A percentile compares a stretch with the other conserved stretches of the same genome.
These are phyloP conservation scores for Paramecium tetraurelia DNA, from an alignment of 73 alveolate species.

Conservation along the genomic window DNA sequence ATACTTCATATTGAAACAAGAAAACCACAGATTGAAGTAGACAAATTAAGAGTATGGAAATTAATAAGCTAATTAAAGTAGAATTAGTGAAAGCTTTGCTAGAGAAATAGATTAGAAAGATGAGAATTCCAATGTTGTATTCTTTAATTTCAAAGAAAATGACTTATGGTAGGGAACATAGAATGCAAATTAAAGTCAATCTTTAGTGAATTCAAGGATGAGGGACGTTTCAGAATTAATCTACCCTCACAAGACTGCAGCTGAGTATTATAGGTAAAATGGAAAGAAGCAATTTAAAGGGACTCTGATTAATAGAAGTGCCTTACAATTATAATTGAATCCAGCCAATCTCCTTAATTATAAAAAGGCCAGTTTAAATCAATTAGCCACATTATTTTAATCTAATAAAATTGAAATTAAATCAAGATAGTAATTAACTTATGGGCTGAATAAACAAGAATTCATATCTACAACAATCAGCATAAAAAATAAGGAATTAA, in stretches of 20 bases:
- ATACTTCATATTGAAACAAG: neutral
- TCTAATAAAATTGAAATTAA: neutral
- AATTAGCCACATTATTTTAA: neutral
- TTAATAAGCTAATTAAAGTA: neutral
- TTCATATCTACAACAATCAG: neutral
- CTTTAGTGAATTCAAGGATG: neutral
- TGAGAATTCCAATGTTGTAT: neutral
- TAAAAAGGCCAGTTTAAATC: neutral
- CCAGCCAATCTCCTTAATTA: neutral
- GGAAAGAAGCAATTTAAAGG: neutral
- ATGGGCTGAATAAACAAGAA: neutral
- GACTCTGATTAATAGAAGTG: neutral
- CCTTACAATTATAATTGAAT: neutral
- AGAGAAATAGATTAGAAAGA: neutral
- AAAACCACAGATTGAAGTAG: neutral
- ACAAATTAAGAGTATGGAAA: neutral
- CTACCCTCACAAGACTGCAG: neutral
- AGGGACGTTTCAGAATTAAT: neutral
- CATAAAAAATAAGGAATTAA: neutral
- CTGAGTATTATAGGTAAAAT: neutral
- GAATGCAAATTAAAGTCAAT: neutral
- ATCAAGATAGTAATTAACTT: neutral
- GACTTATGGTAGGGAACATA: neutral
- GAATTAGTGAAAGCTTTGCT: neutral
- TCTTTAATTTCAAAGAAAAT: neutral